Evolutionary conservation across 441 rosid genomes (phyloP).

Genomic region (Euphorbia celastroides): DNA sequence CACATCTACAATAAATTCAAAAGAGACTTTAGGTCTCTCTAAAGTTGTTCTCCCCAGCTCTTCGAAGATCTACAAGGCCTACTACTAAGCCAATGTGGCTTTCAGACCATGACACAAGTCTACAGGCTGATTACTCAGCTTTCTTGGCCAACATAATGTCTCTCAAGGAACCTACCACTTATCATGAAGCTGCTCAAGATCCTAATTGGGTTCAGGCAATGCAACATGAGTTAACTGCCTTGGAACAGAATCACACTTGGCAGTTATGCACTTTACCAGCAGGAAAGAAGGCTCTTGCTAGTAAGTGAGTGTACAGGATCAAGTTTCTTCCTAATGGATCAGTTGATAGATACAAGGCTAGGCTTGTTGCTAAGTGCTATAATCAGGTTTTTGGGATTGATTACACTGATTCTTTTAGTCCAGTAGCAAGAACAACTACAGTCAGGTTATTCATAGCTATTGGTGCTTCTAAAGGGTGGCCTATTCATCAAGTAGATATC

Average conservation of each 20-base stretch:
- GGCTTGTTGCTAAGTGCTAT: neutral
- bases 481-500: neutral
- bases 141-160: neutral
- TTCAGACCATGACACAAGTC: too few species aligned
- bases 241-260: neutral
- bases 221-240: neutral
- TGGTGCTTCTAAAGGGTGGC: neutral
- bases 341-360: neutral
- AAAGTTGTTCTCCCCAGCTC: too few species aligned
- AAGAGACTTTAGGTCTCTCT: too few species aligned
- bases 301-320: neutral
- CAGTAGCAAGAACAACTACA: neutral
- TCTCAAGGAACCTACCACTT: neutral
- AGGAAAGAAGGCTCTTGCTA: neutral
- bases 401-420: neutral
- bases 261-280: neutral
- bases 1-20: too few species aligned
- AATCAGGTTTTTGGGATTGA: neutral
- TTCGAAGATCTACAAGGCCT: too few species aligned
- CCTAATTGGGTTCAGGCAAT: neutral
- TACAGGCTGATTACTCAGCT: neutral
- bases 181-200: neutral
- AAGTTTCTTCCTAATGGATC: neutral
- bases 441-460: neutral
- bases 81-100: too few species aligned